phyloP scores from a whole-genome alignment of 2,329 filamentous ascomycete genomes.

The Colletotrichum falcatum region DNA sequence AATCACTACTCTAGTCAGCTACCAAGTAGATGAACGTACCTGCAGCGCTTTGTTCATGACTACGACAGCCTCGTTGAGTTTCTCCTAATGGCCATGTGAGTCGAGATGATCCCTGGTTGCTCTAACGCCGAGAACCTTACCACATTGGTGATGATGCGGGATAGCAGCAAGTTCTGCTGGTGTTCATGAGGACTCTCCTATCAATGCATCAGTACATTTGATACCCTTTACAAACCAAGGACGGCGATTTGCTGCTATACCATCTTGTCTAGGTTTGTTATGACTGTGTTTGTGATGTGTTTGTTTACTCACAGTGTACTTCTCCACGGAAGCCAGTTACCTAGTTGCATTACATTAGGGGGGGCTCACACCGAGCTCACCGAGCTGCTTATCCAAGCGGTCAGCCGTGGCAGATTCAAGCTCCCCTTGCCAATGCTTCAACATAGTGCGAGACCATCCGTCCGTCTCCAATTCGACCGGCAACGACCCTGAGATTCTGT shows the following conservation, averaged over 20 bases:
- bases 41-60: constrained; percentile 93
- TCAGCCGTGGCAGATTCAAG: constrained; percentile 39
- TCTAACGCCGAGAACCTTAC: constrained; percentile 65
- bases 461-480: neutral
- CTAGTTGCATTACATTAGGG: neutral
- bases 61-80: constrained; percentile 93
- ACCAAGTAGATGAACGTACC: constrained; percentile 56
- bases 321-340: neutral
- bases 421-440: constrained; percentile 27
- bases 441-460: neutral
- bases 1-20: neutral
- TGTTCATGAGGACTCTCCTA: constrained; percentile 97
- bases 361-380: constrained; percentile 24
- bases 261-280: constrained; percentile 29
- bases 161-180: constrained; percentile 92
- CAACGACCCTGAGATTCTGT: neutral
- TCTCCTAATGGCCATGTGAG: constrained; percentile 73
- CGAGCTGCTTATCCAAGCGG: constrained; percentile 19
- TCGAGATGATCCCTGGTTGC: neutral
- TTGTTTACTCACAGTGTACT: constrained; percentile 27
- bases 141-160: constrained; percentile 96
- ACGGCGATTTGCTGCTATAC: constrained; percentile 10
- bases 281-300: constrained; percentile 7
- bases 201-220: neutral
- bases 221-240: neutral